Evolutionary conservation across 2,329 filamentous ascomycete species (phyloP), one percentile per base, ranked within the genome.

Genomic region (Verticillium albo-atrum): DNA sequence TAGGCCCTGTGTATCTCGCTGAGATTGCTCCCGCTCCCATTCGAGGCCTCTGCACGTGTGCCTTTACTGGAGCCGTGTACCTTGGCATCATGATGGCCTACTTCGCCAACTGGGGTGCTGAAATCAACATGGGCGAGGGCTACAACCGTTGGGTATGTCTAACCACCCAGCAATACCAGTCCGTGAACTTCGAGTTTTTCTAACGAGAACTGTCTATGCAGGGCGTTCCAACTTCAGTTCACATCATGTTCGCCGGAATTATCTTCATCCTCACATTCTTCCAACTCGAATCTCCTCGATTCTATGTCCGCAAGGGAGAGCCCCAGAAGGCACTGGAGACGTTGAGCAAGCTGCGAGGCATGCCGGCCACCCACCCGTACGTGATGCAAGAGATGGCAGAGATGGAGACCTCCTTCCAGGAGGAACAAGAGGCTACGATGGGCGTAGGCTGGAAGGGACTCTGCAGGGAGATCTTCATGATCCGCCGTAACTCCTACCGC

Each of bases 181-280:
- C 10, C 30, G 9, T 32, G 30, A 14, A 32, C 30, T 32, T 32
- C 7, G 3, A 10, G 30, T 32, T 32, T 32, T 3, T 70, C 71
- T 0, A 67, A 68, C 42, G 68, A 68, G 12, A 72, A 76, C 64
- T 79, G 76, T 76, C 70, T 60, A 15, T 6, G n/a, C 26, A 62
- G n/a, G 34, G 37, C 55, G 80, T 89, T 0, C 87, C 88, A 0
- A 89, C 86, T 42, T 84, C 83, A 63, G 77, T 90, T 55, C 88
- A 91, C 67, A 90, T 32, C 30, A 92, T 92, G 68, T 92, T 93
- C 67, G 87, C 89, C 2, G 84, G 83, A 4, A 74, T 93, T 61
- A 91, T 92, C 68, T 83, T 90, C 68, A 66, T 85, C 58, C 79
- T 92, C 15, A 89, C 85, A 10, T 88, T 90, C 70, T 81, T 89